phyloP scores from a whole-genome alignment of 78 protist species.

The Chrysochromulina parva region DNA sequence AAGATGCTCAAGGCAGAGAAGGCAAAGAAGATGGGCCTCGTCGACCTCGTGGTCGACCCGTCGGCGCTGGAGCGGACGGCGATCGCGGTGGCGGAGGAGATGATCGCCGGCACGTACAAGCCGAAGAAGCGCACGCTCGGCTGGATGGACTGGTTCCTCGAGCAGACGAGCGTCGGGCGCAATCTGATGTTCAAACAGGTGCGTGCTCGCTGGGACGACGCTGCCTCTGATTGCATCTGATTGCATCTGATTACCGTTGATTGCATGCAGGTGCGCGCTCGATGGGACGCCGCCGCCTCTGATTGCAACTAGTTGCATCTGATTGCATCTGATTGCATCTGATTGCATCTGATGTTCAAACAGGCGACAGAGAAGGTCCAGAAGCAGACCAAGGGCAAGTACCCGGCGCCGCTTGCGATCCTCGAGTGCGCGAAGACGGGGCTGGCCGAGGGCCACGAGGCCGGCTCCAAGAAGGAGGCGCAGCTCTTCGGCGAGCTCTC shows the following conservation, averaged over 20 bases:
- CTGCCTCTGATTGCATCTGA: too few species aligned
- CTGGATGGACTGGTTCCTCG: constrained; percentile 2
- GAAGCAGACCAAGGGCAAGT: constrained; percentile 67
- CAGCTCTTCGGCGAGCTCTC: constrained; percentile 58
- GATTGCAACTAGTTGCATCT: too few species aligned
- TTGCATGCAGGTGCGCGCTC: too few species aligned
- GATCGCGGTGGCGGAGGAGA: constrained; percentile 27
- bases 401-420: constrained; percentile 57
- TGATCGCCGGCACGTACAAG: constrained; percentile 17
- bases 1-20: constrained; percentile 37
- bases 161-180: constrained; percentile 33
- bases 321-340: too few species aligned
- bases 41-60: constrained; percentile 19
- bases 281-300: too few species aligned
- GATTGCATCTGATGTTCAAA: too few species aligned
- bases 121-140: not conserved
- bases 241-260: too few species aligned
- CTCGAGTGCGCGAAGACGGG: constrained; percentile 54
- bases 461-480: constrained; percentile 58
- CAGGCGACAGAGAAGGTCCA: constrained; percentile 25
- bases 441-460: not conserved
- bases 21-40: constrained; percentile 46
- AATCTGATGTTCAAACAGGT: constrained; percentile 31
- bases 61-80: constrained; percentile 35
- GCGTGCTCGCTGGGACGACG: too few species aligned